Evolutionary conservation across 1,284 basidiomycete genomes (phyloP).

Genomic region (Austroboletus niveus): DNA sequence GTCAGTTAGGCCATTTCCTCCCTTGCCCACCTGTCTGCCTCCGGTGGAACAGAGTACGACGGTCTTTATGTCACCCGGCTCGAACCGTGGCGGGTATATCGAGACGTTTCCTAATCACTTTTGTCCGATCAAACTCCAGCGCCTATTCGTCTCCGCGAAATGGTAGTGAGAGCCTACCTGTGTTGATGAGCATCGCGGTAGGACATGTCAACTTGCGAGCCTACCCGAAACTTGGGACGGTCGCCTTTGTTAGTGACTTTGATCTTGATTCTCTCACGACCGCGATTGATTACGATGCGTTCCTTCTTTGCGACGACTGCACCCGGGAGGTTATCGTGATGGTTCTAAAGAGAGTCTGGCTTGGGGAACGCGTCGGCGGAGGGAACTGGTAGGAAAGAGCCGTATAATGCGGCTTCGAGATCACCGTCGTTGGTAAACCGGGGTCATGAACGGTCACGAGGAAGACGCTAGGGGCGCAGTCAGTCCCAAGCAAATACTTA

Average conservation of each 20-base stretch:
- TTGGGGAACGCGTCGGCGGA: constrained; percentile 62
- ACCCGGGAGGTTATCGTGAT: constrained; percentile 63
- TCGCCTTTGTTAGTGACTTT: constrained; percentile 92
- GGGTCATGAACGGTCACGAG: constrained; percentile 95
- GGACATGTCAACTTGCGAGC: constrained; percentile 5
- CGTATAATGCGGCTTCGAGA: constrained; percentile 82
- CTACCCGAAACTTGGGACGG: constrained; percentile 88
- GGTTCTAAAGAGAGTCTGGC: constrained; percentile 46
- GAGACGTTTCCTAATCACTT: constrained; percentile 82
- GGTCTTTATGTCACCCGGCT: constrained; percentile 88
- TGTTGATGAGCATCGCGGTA: neutral
- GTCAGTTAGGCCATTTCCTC: constrained; percentile 77
- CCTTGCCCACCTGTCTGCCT: constrained; percentile 70
- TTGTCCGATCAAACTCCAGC: constrained; percentile 52
- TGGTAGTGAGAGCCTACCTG: constrained; percentile 93
- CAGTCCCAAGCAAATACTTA: neutral
- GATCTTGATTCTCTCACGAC: constrained; percentile 67
- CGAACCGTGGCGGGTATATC: constrained; percentile 93
- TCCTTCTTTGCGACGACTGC: constrained; percentile 70
- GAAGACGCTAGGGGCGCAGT: constrained; percentile 58
- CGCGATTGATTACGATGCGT: constrained; percentile 74
- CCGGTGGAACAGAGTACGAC: constrained; percentile 82
- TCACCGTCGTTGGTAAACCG: constrained; percentile 77
- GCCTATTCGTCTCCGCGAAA: constrained; percentile 88
- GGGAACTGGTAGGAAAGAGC: constrained; percentile 87